Base-by-base conservation (phyloP, 2,329 filamentous ascomycete genomes). In the Hypoxylon rubiginosum region DNA sequence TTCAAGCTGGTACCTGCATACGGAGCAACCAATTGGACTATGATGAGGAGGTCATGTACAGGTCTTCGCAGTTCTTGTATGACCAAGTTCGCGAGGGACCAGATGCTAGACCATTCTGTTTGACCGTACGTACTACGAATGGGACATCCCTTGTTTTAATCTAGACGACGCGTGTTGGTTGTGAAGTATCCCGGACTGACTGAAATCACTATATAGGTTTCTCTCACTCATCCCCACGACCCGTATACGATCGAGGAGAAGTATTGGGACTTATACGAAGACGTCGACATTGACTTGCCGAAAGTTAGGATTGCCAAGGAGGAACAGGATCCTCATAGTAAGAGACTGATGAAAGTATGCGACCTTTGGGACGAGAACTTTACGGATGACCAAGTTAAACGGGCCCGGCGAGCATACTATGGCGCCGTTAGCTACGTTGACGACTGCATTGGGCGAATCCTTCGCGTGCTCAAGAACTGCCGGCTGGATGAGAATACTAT, bases 11-110 rank as follows among this genome's bases (percentile, higher is more conserved):
- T 9, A 88, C 91, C 30, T 97, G 94, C 74, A 91, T 97, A 43
- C 88, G 94, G 71, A 97, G 93, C 81, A 97, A 97, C 82, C 94
- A 97, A 84, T 86, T 97, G 56, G 94, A 97, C 78, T 97, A 95
- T 74, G 94, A 97, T 74, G 94, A 97, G 81, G 94, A 97, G 81
- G 93, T 97, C 78, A 95, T 97, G 90, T 95, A 92, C 83, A 92
- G 91, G 80, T 92, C 92, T 54, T 92, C 90, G 45, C 94, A 97
- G 79, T 97, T 94, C 77, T 83, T 97, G 53, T 97, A 95, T 80
- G 92, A 97, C 79, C 91, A 97, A 75, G 92, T 96, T 39, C 91
- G 94, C n/a, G 87, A 93, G 77, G 91, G 92, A 9, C 88, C 88
- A 0, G 84, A 86, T 58, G 86, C 88, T 71, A 88, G 91, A 48